Percentiles rank a stretch among this genome's conserved stretches.
phyloP scores from a whole-genome alignment of 129 eudicot genomes.

The Arctium minus region DNA sequence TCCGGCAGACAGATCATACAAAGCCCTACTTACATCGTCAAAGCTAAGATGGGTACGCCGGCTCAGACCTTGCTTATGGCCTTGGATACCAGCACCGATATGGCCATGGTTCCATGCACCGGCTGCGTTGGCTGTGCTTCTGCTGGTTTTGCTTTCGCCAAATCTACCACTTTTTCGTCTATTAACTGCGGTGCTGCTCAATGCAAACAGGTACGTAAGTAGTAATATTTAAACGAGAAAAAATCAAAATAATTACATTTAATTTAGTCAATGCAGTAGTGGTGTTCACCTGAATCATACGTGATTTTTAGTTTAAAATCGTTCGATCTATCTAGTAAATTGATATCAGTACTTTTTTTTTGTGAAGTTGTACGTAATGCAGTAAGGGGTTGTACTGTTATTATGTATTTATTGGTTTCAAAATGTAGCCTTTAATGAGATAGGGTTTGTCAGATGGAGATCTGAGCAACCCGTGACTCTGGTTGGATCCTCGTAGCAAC shows the following conservation, averaged over 20 bases:
- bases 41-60: conserved; percentile 81
- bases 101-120: conserved; percentile 73
- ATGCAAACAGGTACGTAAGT: conserved; percentile 59
- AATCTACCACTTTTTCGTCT: conserved; percentile 56
- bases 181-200: conserved; percentile 54
- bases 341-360: too few relatives aligned
- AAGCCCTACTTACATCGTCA: conserved; percentile 67
- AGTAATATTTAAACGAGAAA: too few relatives aligned
- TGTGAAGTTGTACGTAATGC: not conserved
- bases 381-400: not conserved
- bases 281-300: too few relatives aligned
- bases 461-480: conserved; percentile 15
- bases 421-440: not conserved
- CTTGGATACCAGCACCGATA: conserved; percentile 71
- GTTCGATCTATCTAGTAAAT: too few relatives aligned
- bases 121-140: conserved; percentile 77
- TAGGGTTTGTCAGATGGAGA: conserved; percentile 2
- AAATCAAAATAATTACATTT: too few relatives aligned
- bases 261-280: too few relatives aligned
- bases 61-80: conserved; percentile 71
- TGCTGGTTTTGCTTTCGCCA: conserved; percentile 39
- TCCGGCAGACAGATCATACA: conserved; percentile 60
- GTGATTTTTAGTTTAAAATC: too few relatives aligned
- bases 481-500: not conserved
- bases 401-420: not conserved